These are phyloP conservation scores for Mycena polygramma DNA, from an alignment of 768 basidiomycete genomes.

Conservation along the genomic window DNA sequence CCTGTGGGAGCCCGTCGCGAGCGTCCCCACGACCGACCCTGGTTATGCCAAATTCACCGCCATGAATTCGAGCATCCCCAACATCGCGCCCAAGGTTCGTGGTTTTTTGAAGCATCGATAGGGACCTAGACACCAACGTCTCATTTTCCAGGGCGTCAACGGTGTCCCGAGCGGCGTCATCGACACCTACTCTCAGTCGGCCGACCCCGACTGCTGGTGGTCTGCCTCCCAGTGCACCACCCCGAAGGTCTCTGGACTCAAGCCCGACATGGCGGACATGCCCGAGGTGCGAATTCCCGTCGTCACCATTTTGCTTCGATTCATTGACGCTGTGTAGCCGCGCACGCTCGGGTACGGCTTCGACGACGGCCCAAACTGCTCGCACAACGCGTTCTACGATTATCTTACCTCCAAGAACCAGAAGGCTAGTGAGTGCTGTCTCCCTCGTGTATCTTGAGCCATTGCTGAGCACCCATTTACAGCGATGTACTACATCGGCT, in stretches of 20 bases:
- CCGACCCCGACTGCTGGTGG: slow-evolving; percentile 53
- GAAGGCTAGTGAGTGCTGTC: slow-evolving; percentile 65
- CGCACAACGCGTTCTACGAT: slow-evolving; percentile 74
- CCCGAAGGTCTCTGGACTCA: slow-evolving; percentile 60
- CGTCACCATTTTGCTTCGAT: not conserved
- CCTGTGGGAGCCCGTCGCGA: slow-evolving; percentile 1
- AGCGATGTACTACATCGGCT: slow-evolving; percentile 77
- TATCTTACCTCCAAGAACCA: slow-evolving; percentile 65
- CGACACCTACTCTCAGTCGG: slow-evolving; percentile 1
- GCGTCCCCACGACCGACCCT: slow-evolving; percentile 46
- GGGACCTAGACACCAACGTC: not conserved
- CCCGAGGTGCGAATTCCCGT: slow-evolving; percentile 58
- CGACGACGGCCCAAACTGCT: slow-evolving; percentile 76
- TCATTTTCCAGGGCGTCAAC: slow-evolving; percentile 7
- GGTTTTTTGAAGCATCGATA: not conserved
- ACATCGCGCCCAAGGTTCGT: slow-evolving; percentile 61
- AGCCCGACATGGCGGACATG: slow-evolving; percentile 57
- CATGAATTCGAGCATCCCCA: slow-evolving; percentile 61
- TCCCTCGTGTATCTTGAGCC: not conserved
- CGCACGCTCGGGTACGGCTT: slow-evolving; percentile 70
- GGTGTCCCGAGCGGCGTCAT: not conserved
- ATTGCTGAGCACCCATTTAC: not conserved
- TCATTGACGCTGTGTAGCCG: slow-evolving; percentile 51
- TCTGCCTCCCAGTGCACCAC: slow-evolving; percentile 56
- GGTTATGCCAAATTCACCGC: slow-evolving; percentile 59